Conservation (phyloP, 1,139 yeast genomes). For the Yamadazyma atlantica region DNA sequence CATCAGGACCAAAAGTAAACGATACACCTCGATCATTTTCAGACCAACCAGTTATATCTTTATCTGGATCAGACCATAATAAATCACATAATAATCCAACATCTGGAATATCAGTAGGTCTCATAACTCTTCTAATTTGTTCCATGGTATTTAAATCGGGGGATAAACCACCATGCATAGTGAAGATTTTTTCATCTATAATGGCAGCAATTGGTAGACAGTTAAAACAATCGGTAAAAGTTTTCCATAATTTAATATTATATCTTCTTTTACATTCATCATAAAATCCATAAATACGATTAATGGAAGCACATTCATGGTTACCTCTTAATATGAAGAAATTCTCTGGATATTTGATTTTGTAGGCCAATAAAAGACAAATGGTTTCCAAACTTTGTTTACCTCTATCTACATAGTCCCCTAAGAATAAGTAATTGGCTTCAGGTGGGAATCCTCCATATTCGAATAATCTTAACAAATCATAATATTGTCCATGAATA, state of each 20-base stretch:
- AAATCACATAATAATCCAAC: slow-evolving; percentile 93
- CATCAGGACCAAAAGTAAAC: slow-evolving; percentile 96
- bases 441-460: slow-evolving; percentile 99
- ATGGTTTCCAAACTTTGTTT: slow-evolving; percentile 95
- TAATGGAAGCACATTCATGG: slow-evolving; percentile 96
- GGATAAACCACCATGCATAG: slow-evolving; percentile 98
- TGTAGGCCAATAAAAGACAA: slow-evolving; percentile 87
- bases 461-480: slow-evolving; percentile 89
- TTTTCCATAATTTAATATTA: slow-evolving; percentile 90
- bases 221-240: slow-evolving; percentile 90
- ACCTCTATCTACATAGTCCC: slow-evolving; percentile 79
- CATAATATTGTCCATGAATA: slow-evolving; percentile 97
- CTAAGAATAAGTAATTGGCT: slow-evolving; percentile 84
- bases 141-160: slow-evolving; percentile 98
- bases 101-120: slow-evolving; percentile 98
- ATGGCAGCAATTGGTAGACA: slow-evolving; percentile 94
- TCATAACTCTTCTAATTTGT: slow-evolving; percentile 96
- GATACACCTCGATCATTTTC: slow-evolving; percentile 98
- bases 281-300: slow-evolving; percentile 93
- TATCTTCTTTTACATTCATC: slow-evolving; percentile 96
- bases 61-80: slow-evolving; percentile 98
- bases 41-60: slow-evolving; percentile 96
- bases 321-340: slow-evolving; percentile 90
- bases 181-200: slow-evolving; percentile 94
- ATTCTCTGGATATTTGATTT: slow-evolving; percentile 95